phyloP scores from a whole-genome alignment of 495 filamentous ascomycete species.

The Penicillium pancosmium region DNA sequence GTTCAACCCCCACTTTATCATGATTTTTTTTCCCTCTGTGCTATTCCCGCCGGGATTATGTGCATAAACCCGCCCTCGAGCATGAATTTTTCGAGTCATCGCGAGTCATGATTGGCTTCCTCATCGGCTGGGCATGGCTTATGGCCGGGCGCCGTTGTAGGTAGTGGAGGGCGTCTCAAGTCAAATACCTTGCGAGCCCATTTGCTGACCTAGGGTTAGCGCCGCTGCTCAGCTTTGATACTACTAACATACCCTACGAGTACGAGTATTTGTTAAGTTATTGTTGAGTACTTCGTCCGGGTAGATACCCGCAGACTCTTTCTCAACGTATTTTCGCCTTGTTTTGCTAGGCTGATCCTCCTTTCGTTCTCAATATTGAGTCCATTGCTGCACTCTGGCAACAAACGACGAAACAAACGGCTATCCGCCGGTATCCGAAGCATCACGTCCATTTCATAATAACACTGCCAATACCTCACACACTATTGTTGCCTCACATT shows the following conservation, averaged over 20 bases:
- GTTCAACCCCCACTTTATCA: conserved; percentile 10
- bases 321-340: not conserved
- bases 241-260: not conserved
- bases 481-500: conserved; percentile 16
- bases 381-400: too few species aligned
- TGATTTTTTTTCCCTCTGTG: conserved; percentile 3
- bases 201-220: conserved; percentile 5
- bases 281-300: too few species aligned
- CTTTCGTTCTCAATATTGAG: too few species aligned
- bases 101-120: not conserved
- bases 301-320: too few species aligned
- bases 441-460: not conserved
- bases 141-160: not conserved
- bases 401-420: too few species aligned
- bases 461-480: not conserved
- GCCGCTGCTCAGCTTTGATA: conserved; percentile 1
- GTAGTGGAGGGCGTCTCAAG: not conserved
- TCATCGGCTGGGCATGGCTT: not conserved
- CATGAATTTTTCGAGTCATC: not conserved
- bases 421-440: not conserved
- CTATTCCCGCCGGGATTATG: not conserved
- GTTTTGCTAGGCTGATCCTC: too few species aligned
- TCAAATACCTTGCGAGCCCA: conserved; percentile 1
- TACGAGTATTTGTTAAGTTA: too few species aligned
- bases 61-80: not conserved